Evolutionary conservation across 257 asterid genomes (phyloP).

Genomic region (Solanum piurae): DNA sequence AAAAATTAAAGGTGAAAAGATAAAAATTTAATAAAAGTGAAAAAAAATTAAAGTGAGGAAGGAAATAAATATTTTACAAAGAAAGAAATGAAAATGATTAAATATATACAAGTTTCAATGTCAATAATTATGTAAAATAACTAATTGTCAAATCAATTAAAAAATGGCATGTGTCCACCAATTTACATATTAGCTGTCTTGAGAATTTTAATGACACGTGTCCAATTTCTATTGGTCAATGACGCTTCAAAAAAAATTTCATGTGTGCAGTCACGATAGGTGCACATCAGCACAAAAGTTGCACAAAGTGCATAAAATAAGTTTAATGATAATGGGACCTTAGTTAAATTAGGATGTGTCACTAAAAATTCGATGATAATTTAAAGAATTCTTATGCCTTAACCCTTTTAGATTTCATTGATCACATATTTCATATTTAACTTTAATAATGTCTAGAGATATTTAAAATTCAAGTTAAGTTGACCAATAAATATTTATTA

Average conservation of each 20-base stretch:
- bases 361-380: no score
- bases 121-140: neutral
- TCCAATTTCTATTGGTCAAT: neutral
- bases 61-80: neutral
- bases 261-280: neutral
- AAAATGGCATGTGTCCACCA: no score
- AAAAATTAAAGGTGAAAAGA: neutral
- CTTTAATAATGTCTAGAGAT: neutral
- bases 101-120: neutral
- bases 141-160: neutral
- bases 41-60: neutral
- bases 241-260: neutral
- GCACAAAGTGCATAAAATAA: neutral
- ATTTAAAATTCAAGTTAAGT: neutral
- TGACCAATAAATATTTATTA: neutral
- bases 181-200: no score
- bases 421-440: neutral
- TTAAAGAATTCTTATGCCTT: no score
- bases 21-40: no score
- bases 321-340: accelerated
- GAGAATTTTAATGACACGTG: neutral
- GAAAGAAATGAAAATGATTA: neutral
- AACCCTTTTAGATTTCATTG: no score
- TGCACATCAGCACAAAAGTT: neutral
- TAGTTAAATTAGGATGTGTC: no score